Conservation (phyloP, 257 asterid genomes). For the Capsicum pubescens region DNA sequence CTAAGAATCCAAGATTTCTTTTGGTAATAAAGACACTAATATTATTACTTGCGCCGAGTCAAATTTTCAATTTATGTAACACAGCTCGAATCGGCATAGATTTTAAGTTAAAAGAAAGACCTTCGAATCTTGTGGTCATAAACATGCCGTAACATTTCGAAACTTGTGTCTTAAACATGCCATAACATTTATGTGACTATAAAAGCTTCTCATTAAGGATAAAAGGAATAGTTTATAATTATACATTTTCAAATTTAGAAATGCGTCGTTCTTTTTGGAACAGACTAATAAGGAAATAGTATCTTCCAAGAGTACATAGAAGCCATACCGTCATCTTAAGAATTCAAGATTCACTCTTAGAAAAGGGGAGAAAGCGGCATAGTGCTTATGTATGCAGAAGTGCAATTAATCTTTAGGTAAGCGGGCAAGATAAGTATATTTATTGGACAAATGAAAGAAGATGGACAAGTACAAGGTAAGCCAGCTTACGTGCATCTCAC, state of each 20-base stretch:
- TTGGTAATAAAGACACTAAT: background rate
- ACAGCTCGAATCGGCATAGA: background rate
- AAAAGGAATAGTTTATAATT: background rate
- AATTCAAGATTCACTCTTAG: background rate
- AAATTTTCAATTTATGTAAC: background rate
- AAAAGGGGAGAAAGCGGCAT: background rate
- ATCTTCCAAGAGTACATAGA: background rate
- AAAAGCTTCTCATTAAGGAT: background rate
- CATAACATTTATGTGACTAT: background rate
- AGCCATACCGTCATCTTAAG: background rate
- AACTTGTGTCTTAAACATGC: background rate
- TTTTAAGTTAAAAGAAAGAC: background rate
- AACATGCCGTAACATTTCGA: background rate
- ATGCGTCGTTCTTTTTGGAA: background rate
- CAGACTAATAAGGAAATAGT: background rate
- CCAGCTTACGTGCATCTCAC: background rate
- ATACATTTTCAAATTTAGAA: background rate
- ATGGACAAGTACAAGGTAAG: background rate
- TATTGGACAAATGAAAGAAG: background rate
- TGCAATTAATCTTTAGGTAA: slow-evolving; percentile 11
- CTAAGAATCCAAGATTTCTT: background rate
- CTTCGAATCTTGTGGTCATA: background rate
- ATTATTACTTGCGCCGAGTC: background rate
- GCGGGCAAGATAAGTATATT: background rate
- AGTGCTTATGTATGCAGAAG: background rate